Evolutionary conservation across 306 rosid genomes (phyloP), one percentile per base, ranked within the genome.

Genomic region (Betula pendula): DNA sequence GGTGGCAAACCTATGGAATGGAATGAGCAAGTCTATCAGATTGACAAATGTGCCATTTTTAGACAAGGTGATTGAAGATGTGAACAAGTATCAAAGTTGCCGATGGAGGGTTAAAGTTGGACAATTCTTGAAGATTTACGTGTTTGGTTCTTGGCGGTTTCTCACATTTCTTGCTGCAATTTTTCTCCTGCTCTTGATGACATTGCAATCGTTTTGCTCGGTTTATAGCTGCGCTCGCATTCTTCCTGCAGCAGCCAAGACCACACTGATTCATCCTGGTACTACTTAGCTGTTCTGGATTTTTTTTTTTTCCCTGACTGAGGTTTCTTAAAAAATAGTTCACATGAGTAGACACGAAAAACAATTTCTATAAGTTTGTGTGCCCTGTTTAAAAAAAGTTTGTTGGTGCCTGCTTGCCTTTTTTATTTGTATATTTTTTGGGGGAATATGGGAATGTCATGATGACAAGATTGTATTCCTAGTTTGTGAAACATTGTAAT

Each of bases 1-100:
- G 58, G 97, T 77, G 19, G 86, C 91, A 1, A 73, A 83, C 4
- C 25, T 88, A 58, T 91, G 92, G 90, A 93, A 91, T 69, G 92
- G 93, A 22, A 93, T 91, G 91, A 91, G 85, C 81, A 88, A 84
- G 78, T 93, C 92, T 0, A 73, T 90, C 63, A 84, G 87, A 66
- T 68, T 91, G 86, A 89, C 91, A 1, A 91, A 70, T 78, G 97
- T 93, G 25, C 65, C 85, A 38, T 84, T 71, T 27, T 80, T 93
- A 82, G 98, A 93, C 68, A 87, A 88, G 80, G 87, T 75, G 10
- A 91, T 93, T 77, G 92, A 89, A 75, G 96, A 93, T 80, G 90
- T 86, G 60, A 93, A 93, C 86, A 91, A 80, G 83, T 80, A 87
- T 71, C 58, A 93, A 50, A 69, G 84, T 55, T 60, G 92, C 1